phyloP scores from a whole-genome alignment of 345 rosid genomes.

The Turritis glabra region DNA sequence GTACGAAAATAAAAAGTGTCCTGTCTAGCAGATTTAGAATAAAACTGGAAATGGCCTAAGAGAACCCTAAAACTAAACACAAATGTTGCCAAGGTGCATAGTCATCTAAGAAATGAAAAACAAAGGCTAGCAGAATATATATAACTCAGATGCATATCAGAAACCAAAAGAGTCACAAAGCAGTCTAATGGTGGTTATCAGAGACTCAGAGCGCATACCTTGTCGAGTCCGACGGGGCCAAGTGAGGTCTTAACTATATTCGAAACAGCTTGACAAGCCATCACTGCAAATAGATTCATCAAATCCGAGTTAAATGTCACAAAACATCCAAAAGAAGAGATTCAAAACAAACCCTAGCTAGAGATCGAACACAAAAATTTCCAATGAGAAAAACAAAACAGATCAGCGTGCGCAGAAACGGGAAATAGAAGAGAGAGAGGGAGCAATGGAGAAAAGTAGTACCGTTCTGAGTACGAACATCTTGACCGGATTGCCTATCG shows the following conservation, averaged over 20 bases:
- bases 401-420: not conserved
- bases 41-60: not conserved
- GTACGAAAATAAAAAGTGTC: not conserved
- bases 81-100: not conserved
- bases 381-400: not conserved
- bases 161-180: not conserved
- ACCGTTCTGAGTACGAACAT: constrained; percentile 98
- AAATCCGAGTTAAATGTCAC: not conserved
- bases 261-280: constrained; percentile 96
- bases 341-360: constrained; percentile 31
- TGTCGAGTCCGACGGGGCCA: constrained; percentile 98
- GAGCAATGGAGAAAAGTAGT: not conserved
- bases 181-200: not conserved
- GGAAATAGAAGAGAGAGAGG: not conserved
- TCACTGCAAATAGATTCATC: constrained; percentile 43
- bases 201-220: constrained; percentile 51
- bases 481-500: constrained; percentile 91
- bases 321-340: not conserved
- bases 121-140: not conserved
- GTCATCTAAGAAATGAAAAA: not conserved
- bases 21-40: not conserved
- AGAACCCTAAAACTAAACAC: not conserved
- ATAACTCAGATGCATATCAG: not conserved
- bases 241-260: constrained; percentile 95
- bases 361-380: constrained; percentile 19